These are phyloP conservation scores for Lichtheimia hyalospora DNA, from an alignment of 371 early-diverging fungal species.

Conservation along the genomic window DNA sequence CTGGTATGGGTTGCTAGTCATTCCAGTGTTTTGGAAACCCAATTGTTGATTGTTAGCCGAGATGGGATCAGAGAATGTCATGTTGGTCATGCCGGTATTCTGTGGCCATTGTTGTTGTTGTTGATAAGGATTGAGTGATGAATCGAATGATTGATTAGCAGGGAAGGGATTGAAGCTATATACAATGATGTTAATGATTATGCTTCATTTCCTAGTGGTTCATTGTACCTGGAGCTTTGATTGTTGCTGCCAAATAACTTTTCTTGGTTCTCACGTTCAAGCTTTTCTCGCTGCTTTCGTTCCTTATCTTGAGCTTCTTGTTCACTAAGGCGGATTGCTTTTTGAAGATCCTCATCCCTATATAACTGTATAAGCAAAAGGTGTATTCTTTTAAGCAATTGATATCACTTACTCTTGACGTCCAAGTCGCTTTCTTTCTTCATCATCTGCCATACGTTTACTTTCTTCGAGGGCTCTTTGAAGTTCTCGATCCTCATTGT, in stretches of 20 bases:
- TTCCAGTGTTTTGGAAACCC: conserved; percentile 19
- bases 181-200: background rate
- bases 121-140: conserved; percentile 10
- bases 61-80: conserved; percentile 17
- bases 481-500: conserved; percentile 79
- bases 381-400: background rate
- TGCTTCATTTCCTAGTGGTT: background rate
- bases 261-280: conserved; percentile 43
- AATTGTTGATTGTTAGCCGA: conserved; percentile 36
- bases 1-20: conserved; percentile 37
- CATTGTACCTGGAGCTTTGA: background rate
- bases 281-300: conserved; percentile 25
- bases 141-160: conserved; percentile 13
- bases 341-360: conserved; percentile 43
- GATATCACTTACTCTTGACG: background rate
- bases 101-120: conserved; percentile 18
- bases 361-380: background rate
- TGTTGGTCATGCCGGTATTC: conserved; percentile 20
- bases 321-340: conserved; percentile 43
- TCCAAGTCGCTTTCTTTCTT: conserved; percentile 9
- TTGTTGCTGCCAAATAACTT: conserved; percentile 32
- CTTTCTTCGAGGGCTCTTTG: conserved; percentile 82
- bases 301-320: conserved; percentile 43
- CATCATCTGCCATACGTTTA: conserved; percentile 40
- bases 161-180: conserved; percentile 28